These are phyloP conservation scores for Penicillium odoratum DNA, from an alignment of 495 filamentous ascomycete genomes.

Conservation along the genomic window DNA sequence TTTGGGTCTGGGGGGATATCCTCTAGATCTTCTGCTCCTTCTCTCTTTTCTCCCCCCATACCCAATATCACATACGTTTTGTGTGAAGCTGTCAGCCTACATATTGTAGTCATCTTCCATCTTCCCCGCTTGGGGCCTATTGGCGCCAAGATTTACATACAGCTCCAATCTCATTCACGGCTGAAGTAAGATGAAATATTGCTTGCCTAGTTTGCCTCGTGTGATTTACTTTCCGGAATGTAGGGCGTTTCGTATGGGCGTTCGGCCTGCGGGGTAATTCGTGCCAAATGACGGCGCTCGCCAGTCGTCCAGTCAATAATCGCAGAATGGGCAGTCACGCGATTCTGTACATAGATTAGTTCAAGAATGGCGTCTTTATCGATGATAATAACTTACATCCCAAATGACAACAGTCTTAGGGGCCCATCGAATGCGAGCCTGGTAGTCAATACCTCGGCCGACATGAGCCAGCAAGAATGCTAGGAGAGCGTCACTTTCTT, in stretches of 20 bases:
- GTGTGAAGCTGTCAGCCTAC: too few relatives aligned
- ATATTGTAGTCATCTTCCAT: too few relatives aligned
- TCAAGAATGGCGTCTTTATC: background rate
- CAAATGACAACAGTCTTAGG: conserved; percentile 77
- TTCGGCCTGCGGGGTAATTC: conserved; percentile 82
- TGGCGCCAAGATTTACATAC: too few relatives aligned
- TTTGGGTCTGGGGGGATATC: too few relatives aligned
- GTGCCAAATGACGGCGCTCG: conserved; percentile 71
- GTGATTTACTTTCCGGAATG: conserved; percentile 23
- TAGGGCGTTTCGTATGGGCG: conserved; percentile 30
- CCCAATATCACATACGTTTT: too few relatives aligned
- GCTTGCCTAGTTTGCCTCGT: background rate
- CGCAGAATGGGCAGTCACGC: conserved; percentile 77
- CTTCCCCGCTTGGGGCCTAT: too few relatives aligned
- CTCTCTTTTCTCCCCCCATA: too few relatives aligned
- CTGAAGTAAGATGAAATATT: background rate
- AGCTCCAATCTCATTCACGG: too few relatives aligned
- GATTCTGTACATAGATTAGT: conserved; percentile 51
- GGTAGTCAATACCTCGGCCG: conserved; percentile 71
- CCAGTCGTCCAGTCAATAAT: conserved; percentile 76
- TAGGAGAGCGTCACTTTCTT: conserved; percentile 73
- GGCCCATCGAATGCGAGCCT: conserved; percentile 73
- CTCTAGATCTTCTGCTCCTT: too few relatives aligned
- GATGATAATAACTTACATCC: conserved; percentile 52
- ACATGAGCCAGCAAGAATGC: conserved; percentile 81